Conservation (phyloP, 2,329 filamentous ascomycete genomes). For the Alternaria gansuensis region DNA sequence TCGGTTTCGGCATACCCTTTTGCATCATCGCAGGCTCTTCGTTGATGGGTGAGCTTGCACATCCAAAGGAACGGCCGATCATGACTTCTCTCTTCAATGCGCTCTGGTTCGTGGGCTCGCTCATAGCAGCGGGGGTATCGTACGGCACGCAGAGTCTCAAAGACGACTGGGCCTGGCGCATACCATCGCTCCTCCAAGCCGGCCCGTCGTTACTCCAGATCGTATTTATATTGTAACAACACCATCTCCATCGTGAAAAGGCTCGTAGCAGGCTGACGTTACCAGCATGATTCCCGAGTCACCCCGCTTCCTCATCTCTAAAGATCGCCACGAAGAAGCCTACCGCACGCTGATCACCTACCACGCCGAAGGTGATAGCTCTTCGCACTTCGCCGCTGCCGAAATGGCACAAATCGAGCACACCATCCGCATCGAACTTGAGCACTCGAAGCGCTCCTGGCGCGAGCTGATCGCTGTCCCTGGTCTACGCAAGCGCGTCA, state of each 20-base stretch:
- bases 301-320: conserved; percentile 70
- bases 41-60: conserved; percentile 70
- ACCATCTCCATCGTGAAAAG: neutral
- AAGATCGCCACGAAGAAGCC: conserved; percentile 69
- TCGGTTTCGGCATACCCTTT: conserved; percentile 73
- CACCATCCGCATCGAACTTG: conserved; percentile 67
- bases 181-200: conserved; percentile 70
- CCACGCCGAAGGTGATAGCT: conserved; percentile 68
- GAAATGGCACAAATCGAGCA: conserved; percentile 72
- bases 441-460: conserved; percentile 62
- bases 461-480: conserved; percentile 67
- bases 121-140: conserved; percentile 67
- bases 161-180: conserved; percentile 72
- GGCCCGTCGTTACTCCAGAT: conserved; percentile 70
- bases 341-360: conserved; percentile 67
- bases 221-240: conserved; percentile 63
- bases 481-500: conserved; percentile 70
- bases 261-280: neutral
- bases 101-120: conserved; percentile 68
- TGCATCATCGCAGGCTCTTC: conserved; percentile 70
- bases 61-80: conserved; percentile 71
- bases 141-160: conserved; percentile 68
- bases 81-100: conserved; percentile 73
- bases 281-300: conserved; percentile 65
- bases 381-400: conserved; percentile 69